Evolutionary conservation across 192 early-diverging fungal genomes (phyloP).

Genomic region (Backusella parvicylindrica): DNA sequence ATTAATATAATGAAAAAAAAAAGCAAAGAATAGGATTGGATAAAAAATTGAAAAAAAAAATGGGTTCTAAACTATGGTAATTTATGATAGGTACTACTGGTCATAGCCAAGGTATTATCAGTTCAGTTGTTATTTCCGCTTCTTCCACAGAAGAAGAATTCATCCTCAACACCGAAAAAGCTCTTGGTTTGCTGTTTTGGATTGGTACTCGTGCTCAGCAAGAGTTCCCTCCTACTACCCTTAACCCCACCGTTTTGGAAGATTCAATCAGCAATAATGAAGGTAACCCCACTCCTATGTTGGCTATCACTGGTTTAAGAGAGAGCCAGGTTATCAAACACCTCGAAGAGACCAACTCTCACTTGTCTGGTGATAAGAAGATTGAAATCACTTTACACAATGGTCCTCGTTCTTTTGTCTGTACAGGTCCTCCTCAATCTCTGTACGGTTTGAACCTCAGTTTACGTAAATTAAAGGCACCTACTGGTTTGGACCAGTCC

Average conservation of each 20-base stretch:
- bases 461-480: conserved; percentile 90
- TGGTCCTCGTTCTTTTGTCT: conserved; percentile 85
- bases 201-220: conserved; percentile 80
- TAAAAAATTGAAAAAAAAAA: background rate
- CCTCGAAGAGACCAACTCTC: conserved; percentile 82
- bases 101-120: conserved; percentile 89
- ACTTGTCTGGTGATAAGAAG: conserved; percentile 77
- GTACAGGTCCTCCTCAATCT: conserved; percentile 87
- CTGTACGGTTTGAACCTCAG: conserved; percentile 90
- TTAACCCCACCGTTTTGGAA: conserved; percentile 84
- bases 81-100: conserved; percentile 61
- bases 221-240: conserved; percentile 72
- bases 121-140: conserved; percentile 78
- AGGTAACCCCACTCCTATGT: conserved; percentile 91
- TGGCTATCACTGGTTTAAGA: conserved; percentile 81
- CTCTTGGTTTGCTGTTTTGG: conserved; percentile 79
- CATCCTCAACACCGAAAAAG: conserved; percentile 68
- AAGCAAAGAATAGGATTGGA: background rate
- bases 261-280: conserved; percentile 88
- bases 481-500: conserved; percentile 80
- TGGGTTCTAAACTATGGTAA: background rate
- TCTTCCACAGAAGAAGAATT: conserved; percentile 80
- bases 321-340: conserved; percentile 81
- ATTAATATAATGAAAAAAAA: background rate
- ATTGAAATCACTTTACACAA: conserved; percentile 88